These are phyloP conservation scores for Sugiyamaella novakii DNA, from an alignment of 1,139 yeast genomes.

Conservation along the genomic window DNA sequence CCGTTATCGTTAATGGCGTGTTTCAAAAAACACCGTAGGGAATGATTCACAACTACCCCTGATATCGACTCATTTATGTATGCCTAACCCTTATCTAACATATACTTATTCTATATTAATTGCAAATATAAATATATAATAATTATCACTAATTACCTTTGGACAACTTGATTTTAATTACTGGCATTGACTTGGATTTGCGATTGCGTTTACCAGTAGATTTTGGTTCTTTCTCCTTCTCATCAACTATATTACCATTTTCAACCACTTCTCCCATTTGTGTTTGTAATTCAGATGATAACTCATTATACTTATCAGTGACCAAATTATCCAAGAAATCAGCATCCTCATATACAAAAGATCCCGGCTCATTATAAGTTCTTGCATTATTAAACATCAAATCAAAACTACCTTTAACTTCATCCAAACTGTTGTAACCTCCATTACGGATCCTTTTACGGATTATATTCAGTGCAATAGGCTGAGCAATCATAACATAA, in stretches of 20 bases:
- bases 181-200: conserved; percentile 15
- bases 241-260: not conserved
- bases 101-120: too few relatives aligned
- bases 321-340: conserved; percentile 50
- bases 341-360: conserved; percentile 81
- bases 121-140: too few relatives aligned
- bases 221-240: not conserved
- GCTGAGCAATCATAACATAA: conserved; percentile 72
- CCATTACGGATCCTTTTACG: conserved; percentile 58
- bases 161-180: conserved; percentile 16
- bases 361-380: conserved; percentile 86
- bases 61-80: too few relatives aligned
- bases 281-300: conserved; percentile 2
- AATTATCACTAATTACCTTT: too few relatives aligned
- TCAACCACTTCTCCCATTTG: not conserved
- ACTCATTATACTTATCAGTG: conserved; percentile 22
- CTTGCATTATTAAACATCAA: conserved; percentile 83
- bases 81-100: too few relatives aligned
- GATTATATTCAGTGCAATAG: conserved; percentile 76
- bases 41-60: too few relatives aligned
- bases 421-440: conserved; percentile 58
- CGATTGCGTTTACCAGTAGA: conserved; percentile 7
- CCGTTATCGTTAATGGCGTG: too few relatives aligned
- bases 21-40: too few relatives aligned
- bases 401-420: conserved; percentile 70